Base-by-base conservation (phyloP, 2,329 filamentous ascomycete species). In the Leptographium lundbergii region DNA sequence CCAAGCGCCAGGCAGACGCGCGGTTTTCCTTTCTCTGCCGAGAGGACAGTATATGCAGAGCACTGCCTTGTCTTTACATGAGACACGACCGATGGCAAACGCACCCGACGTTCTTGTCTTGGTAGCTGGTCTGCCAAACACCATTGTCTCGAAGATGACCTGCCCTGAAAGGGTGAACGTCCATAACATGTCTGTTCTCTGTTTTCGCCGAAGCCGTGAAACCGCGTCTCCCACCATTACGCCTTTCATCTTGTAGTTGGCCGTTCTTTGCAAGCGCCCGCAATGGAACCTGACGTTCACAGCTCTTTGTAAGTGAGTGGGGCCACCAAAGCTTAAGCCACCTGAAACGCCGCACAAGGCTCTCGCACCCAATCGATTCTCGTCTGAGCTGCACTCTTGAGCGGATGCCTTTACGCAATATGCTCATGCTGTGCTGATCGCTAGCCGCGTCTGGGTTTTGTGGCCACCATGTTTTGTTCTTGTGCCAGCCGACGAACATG, bases 301-400 rank as follows among this genome's bases (percentile, higher is more conserved):
- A 19, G 42, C 42, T 19, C 42, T 45, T n/a, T 29, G 25, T 27
- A 29, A 52, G 50, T 52, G 50, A 25, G 50, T 52, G 24, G 42
- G 42, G 42, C 50, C 25, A 5, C 24, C 25, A 50, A 50, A 29
- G 50, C 13, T 29, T 9, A 32, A 58, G 50, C 39, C 34, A 45
- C 48, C 58, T 63, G 62, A 65, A 64, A 65, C 63, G 52, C 25
- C 22, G 42, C 45, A 53, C 51, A 45, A 59, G 22, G 32, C 42
- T 52, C 60, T 39, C 48, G 39, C 22, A 34, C 19, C 63, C 63
- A 65, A 65, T 65, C 60, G 51, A 62, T 51, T 32, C 19, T 3
- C 45, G 34, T 48, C 22, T 42, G 60, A 56, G 42, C 53, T 57
- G 13, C 22, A 47, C 52, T 42, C n/a, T 32, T 27, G 11, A 54